phyloP scores from a whole-genome alignment of 108 stramenopile genomes.

The Cylindrotheca fusiformis region DNA sequence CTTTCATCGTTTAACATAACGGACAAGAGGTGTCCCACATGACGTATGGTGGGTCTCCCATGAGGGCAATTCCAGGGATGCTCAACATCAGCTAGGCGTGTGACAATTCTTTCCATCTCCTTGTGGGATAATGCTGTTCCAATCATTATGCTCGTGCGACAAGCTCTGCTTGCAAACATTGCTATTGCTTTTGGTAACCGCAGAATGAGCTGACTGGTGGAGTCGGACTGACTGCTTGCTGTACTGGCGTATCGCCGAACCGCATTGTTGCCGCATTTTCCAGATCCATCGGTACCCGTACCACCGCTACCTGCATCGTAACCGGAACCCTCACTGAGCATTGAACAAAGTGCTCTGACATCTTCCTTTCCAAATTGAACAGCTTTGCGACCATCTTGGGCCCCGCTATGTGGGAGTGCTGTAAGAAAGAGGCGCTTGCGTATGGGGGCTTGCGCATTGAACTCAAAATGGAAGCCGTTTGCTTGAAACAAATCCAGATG shows the following conservation, averaged over 20 bases:
- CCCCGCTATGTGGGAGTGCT: slow-evolving; percentile 89
- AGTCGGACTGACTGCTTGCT: slow-evolving; percentile 7
- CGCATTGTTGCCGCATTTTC: slow-evolving; percentile 77
- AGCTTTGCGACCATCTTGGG: slow-evolving; percentile 81
- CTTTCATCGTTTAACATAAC: slow-evolving; percentile 55
- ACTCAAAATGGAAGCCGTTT: slow-evolving; percentile 89
- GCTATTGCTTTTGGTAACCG: slow-evolving; percentile 93
- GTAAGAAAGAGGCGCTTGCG: slow-evolving; percentile 82
- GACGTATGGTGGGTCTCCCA: slow-evolving; percentile 88
- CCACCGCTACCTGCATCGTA: slow-evolving; percentile 62
- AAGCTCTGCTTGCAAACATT: slow-evolving; percentile 96
- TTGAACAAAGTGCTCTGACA: slow-evolving; percentile 85
- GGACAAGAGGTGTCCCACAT: slow-evolving; percentile 62
- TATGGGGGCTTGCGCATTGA: slow-evolving; percentile 71
- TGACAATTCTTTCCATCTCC: slow-evolving; percentile 83
- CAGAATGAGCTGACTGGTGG: slow-evolving; percentile 39
- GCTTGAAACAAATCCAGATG: slow-evolving; percentile 86
- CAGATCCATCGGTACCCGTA: slow-evolving; percentile 75
- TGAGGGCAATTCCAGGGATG: slow-evolving; percentile 94
- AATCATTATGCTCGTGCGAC: slow-evolving; percentile 93
- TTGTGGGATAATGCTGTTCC: slow-evolving; percentile 84
- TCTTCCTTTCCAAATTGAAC: slow-evolving; percentile 94
- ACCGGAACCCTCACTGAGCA: slow-evolving; percentile 70
- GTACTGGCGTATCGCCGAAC: slow-evolving; percentile 66
- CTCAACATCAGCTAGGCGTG: slow-evolving; percentile 78